A percentile compares a stretch with the other conserved stretches of the same genome.
phyloP scores from a whole-genome alignment of 1,139 yeast genomes.

The Pichia sp. region DNA sequence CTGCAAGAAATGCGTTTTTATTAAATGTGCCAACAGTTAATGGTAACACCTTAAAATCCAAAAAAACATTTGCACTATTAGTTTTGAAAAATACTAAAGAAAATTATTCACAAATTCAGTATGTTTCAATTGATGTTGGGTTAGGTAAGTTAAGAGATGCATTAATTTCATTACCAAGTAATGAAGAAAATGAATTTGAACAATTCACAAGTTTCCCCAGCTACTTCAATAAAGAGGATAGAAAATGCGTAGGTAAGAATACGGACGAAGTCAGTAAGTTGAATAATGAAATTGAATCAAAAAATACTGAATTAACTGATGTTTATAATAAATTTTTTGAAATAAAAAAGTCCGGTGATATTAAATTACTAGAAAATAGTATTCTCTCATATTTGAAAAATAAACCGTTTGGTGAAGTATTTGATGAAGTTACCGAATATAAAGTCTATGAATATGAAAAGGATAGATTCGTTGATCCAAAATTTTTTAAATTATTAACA shows the following conservation, averaged over 20 bases:
- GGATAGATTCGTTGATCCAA: slow-evolving; percentile 62
- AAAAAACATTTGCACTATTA: slow-evolving; percentile 39
- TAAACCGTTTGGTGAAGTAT: slow-evolving; percentile 10
- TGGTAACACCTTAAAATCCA: slow-evolving; percentile 38
- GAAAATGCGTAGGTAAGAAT: slow-evolving; percentile 23
- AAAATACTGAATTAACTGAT: slow-evolving; percentile 18
- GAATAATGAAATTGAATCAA: slow-evolving; percentile 4
- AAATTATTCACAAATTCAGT: slow-evolving; percentile 39
- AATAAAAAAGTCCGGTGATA: slow-evolving; percentile 21
- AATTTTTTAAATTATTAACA: slow-evolving; percentile 46
- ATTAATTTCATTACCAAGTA: slow-evolving; percentile 43
- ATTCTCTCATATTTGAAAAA: slow-evolving; percentile 24
- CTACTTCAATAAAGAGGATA: slow-evolving; percentile 8
- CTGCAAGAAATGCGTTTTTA: slow-evolving; percentile 27
- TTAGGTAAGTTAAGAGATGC: slow-evolving; percentile 66
- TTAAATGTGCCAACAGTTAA: slow-evolving; percentile 36
- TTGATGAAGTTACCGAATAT: slow-evolving; percentile 24
- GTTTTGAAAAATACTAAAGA: slow-evolving; percentile 39
- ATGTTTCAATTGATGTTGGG: slow-evolving; percentile 57
- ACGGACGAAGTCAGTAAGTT: slow-evolving; percentile 17
- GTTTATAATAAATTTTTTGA: slow-evolving; percentile 15
- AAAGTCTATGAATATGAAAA: slow-evolving; percentile 53
- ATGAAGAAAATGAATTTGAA: slow-evolving; percentile 6
- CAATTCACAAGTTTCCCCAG: slow-evolving; percentile 11
- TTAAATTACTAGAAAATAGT: slow-evolving; percentile 19